phyloP scores from a whole-genome alignment of 495 filamentous ascomycete genomes.

The Hamigera avellanea region DNA sequence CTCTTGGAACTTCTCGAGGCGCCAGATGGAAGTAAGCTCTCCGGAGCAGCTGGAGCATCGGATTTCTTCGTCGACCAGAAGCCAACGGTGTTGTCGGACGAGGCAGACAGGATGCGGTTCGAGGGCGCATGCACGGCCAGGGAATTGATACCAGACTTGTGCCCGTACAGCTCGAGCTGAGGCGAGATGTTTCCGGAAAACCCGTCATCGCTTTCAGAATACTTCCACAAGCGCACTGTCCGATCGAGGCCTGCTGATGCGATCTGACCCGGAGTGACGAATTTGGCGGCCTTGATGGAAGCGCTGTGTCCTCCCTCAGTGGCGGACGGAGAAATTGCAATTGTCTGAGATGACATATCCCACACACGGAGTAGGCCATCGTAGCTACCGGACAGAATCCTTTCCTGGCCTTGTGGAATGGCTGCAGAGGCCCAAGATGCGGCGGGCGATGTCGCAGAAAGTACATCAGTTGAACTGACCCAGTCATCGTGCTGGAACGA shows the following conservation, averaged over 20 bases:
- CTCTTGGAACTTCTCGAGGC: conserved; percentile 54
- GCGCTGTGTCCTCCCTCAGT: conserved; percentile 59
- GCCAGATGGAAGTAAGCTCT: conserved; percentile 50
- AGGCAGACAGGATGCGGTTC: conserved; percentile 71
- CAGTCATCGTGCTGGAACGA: conserved; percentile 95
- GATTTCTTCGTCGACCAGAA: conserved; percentile 74
- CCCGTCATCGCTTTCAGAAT: conserved; percentile 50
- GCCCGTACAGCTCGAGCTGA: conserved; percentile 75
- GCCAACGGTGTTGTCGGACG: conserved; percentile 64
- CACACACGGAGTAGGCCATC: conserved; percentile 82
- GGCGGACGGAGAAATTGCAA: conserved; percentile 55
- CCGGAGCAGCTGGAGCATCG: conserved; percentile 57
- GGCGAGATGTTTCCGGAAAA: conserved; percentile 56
- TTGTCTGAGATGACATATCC: conserved; percentile 69
- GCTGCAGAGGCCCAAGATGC: conserved; percentile 40
- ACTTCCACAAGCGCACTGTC: conserved; percentile 79
- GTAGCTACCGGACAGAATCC: conserved; percentile 80
- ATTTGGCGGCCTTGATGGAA: conserved; percentile 68
- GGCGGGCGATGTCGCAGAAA: conserved; percentile 53
- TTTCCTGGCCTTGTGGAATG: conserved; percentile 40
- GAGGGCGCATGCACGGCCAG: conserved; percentile 66
- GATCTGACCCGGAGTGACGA: conserved; percentile 62
- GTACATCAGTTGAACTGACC: conserved; percentile 84
- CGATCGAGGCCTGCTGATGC: conserved; percentile 75
- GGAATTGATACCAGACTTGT: conserved; percentile 61